These are phyloP conservation scores for Huntiella moniliformis DNA, from an alignment of 2,329 filamentous ascomycete genomes.

Conservation along the genomic window DNA sequence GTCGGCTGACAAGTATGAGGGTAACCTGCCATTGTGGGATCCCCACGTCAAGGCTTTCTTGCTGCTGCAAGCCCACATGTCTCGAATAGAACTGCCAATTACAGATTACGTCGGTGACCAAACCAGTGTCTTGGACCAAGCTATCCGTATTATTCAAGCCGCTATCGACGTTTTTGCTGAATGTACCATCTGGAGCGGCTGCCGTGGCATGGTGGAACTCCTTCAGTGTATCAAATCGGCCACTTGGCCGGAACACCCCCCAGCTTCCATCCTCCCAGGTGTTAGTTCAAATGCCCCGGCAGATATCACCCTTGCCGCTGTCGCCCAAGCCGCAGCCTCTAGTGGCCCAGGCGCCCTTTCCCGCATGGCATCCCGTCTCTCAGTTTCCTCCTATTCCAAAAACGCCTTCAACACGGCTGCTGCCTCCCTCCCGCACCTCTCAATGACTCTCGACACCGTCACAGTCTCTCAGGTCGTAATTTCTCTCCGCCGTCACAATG, in stretches of 20 bases:
- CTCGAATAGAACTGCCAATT: conserved; percentile 78
- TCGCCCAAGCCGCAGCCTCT: conserved; percentile 19
- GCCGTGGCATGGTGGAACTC: conserved; percentile 62
- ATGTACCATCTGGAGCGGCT: conserved; percentile 61
- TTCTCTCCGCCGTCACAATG: conserved; percentile 46
- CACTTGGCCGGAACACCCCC: conserved; percentile 70
- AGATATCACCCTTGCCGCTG: conserved; percentile 22
- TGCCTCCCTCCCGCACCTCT: conserved; percentile 49
- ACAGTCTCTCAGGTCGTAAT: conserved; percentile 35
- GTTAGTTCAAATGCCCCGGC: conserved; percentile 27
- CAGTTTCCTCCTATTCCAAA: conserved; percentile 26
- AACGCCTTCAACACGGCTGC: conserved; percentile 38
- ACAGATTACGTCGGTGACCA: conserved; percentile 95
- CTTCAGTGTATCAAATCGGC: conserved; percentile 87
- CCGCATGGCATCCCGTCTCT: conserved; percentile 28
- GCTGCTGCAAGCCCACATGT: conserved; percentile 87
- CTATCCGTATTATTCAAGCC: conserved; percentile 91
- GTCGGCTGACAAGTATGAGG: conserved; percentile 31
- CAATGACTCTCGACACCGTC: conserved; percentile 30
- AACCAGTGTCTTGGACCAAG: conserved; percentile 75
- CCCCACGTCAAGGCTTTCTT: conserved; percentile 94
- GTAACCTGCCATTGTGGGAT: conserved; percentile 82
- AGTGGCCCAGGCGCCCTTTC: conserved; percentile 10
- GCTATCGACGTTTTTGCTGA: conserved; percentile 87
- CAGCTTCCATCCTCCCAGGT: conserved; percentile 62